Conservation (phyloP, 768 basidiomycete genomes). For the Sistotremastrum niveocremeum region DNA sequence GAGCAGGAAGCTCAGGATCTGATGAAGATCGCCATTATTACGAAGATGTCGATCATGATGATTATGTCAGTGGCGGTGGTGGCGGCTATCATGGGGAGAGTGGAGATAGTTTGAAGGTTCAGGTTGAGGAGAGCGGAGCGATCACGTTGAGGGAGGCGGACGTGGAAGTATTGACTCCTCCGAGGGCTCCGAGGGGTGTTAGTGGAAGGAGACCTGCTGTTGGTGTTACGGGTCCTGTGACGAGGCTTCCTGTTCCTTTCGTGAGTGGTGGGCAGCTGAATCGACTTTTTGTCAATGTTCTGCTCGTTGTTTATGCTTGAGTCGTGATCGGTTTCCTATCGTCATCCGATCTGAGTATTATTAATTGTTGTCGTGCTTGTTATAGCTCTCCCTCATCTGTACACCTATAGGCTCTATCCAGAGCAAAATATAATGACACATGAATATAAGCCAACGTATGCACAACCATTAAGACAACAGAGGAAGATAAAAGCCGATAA, state of each 20-base stretch:
- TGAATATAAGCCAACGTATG: too few relatives aligned
- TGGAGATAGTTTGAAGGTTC: constrained; percentile 26
- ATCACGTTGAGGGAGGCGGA: constrained; percentile 49
- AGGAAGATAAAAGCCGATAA: too few relatives aligned
- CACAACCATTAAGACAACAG: too few relatives aligned
- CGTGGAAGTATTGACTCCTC: constrained; percentile 35
- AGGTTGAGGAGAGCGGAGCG: constrained; percentile 58
- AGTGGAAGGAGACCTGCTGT: constrained; percentile 24
- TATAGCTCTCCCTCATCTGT: too few relatives aligned
- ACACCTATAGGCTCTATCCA: too few relatives aligned
- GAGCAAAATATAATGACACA: too few relatives aligned
- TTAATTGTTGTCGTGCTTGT: too few relatives aligned
- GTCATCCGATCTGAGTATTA: too few relatives aligned
- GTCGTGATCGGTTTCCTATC: too few relatives aligned
- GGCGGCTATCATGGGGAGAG: constrained; percentile 4
- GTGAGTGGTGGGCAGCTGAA: constrained; percentile 53
- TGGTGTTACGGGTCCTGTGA: constrained; percentile 27
- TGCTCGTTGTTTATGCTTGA: constrained; percentile 45
- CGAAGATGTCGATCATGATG: constrained; percentile 26
- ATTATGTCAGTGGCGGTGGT: constrained; percentile 12
- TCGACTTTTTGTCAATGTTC: constrained; percentile 63
- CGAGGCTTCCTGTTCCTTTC: constrained; percentile 59
- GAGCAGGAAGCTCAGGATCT: not conserved
- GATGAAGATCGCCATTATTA: constrained; percentile 15
- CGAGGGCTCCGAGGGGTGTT: not conserved